Evolutionary conservation across 1,139 yeast genomes (phyloP), one percentile per base, ranked within the genome.

Genomic region (Protomyces inouyei): DNA sequence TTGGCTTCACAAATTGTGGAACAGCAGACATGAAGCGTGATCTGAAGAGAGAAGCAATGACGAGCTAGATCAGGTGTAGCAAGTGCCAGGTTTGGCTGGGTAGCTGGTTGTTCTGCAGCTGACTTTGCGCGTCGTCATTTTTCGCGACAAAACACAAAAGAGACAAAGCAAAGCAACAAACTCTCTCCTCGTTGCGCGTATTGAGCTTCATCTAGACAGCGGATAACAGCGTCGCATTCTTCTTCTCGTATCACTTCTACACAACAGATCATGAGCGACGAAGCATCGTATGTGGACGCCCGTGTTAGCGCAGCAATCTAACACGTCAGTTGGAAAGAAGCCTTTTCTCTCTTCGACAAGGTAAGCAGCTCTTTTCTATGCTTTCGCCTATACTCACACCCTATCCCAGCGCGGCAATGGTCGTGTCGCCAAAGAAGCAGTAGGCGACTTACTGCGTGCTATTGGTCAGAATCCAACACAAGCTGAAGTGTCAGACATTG

Each of bases 391-490:
- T 9, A 8, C 16, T 10, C 16, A 14, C 18, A 14, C 3, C 8
- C 43, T 52, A 14, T 3, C 0, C 21, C 36, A 59, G 78, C 89
- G 91, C 73, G 98, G 97, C 52, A 89, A 95, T 54, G 98, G 98
- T 18, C 83, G 86, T 75, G 93, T 95, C 67, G 86, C 97, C n/a
- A 82, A 84, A 68, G 90, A 87, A 70, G 87, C 89, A 67, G 82
- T 95, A 66, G 98, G 98, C 52, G 98, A 95, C 74, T 83, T 95
- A 72, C 83, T 95, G 68, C 83, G 99, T 76, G 97, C 98, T 2
- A 93, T 93, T 67, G 98, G 98, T 40, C 98, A 93, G 79, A 95
- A 95, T 79, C 99, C 99, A 68, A 92, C 98, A 10, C 83, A 89
- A 72, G 90, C 93, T 35, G 96, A 90, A 76, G 87, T 90, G 68